Percentiles rank a stretch among this genome's conserved stretches.
These are phyloP conservation scores for Heracleum sosnowskyi DNA, from an alignment of 129 eudicot genomes.

Conservation along the genomic window DNA sequence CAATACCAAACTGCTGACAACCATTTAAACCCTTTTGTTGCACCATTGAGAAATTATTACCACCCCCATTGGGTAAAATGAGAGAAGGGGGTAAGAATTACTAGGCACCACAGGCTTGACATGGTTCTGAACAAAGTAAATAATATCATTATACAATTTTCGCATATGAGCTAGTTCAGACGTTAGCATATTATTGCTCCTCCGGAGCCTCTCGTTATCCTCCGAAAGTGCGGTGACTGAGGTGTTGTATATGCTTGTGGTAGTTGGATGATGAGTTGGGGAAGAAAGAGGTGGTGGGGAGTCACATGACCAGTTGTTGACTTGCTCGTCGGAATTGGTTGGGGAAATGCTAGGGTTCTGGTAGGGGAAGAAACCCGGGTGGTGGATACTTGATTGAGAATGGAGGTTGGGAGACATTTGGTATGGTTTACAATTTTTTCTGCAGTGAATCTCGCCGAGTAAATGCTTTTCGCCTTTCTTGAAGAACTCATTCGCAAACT, in stretches of 20 bases:
- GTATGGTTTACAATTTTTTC: slow-evolving; percentile 75
- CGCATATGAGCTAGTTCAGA: slow-evolving; percentile 91
- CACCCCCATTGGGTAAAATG: slow-evolving; percentile 12
- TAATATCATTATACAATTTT: slow-evolving; percentile 81
- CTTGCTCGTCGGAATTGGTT: slow-evolving; percentile 64
- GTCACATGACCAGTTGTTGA: slow-evolving; percentile 29
- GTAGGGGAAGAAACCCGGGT: slow-evolving; percentile 34
- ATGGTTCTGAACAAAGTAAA: slow-evolving; percentile 86
- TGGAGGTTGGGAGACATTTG: slow-evolving; percentile 28
- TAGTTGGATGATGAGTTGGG: slow-evolving; percentile 16
- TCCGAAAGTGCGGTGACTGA: slow-evolving; percentile 67
- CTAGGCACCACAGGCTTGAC: slow-evolving; percentile 75
- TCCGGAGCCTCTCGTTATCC: slow-evolving; percentile 73
- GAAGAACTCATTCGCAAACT: slow-evolving; percentile 88
- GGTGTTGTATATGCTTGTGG: slow-evolving; percentile 5
- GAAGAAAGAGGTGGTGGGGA: slow-evolving; percentile 50
- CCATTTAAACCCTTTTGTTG: slow-evolving; percentile 21
- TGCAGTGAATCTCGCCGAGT: slow-evolving; percentile 88
- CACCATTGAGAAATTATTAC: slow-evolving; percentile 1
- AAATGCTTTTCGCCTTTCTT: slow-evolving; percentile 86
- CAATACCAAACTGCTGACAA: slow-evolving; percentile 10
- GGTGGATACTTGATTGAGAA: neutral
- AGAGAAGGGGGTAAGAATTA: slow-evolving; percentile 39
- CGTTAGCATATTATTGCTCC: slow-evolving; percentile 74
- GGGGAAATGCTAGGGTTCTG: slow-evolving; percentile 55